Percentiles rank a stretch among this genome's conserved stretches.
Conservation (phyloP, 768 basidiomycete species). For the Boletus rubroflammeus region DNA sequence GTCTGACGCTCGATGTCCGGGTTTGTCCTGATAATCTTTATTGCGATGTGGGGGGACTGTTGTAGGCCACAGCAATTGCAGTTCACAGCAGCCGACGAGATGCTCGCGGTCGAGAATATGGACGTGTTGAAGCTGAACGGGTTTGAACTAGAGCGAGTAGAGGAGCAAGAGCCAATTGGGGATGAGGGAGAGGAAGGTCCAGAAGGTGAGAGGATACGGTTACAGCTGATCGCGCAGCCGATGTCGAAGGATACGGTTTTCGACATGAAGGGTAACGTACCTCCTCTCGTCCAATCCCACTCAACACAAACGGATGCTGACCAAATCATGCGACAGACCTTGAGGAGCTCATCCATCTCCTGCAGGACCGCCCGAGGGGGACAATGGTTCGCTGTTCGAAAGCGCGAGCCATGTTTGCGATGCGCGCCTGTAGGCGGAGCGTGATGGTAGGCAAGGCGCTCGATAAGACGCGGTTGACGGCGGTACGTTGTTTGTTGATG, state of each 20-base stretch:
- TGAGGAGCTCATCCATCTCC: constrained; percentile 85
- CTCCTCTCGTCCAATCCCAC: neutral
- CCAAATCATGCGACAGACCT: constrained; percentile 53
- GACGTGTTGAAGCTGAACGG: constrained; percentile 84
- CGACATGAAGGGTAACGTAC: constrained; percentile 69
- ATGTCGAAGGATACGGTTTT: constrained; percentile 90
- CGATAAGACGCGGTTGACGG: constrained; percentile 71
- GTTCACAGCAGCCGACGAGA: constrained; percentile 85
- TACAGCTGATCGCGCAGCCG: constrained; percentile 78
- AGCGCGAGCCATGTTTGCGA: constrained; percentile 93
- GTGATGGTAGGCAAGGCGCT: constrained; percentile 93
- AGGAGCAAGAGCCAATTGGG: constrained; percentile 26
- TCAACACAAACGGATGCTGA: neutral
- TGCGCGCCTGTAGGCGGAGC: constrained; percentile 92
- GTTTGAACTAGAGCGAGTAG: constrained; percentile 71
- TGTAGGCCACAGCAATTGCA: constrained; percentile 72
- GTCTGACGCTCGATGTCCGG: neutral
- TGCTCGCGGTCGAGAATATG: constrained; percentile 82
- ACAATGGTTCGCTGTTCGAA: constrained; percentile 92
- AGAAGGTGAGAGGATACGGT: constrained; percentile 26
- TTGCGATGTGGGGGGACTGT: neutral
- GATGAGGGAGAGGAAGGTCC: neutral
- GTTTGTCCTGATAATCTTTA: neutral
- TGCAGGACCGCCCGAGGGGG: constrained; percentile 73
- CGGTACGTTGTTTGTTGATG: constrained; percentile 39